Evolutionary conservation across 2,329 filamentous ascomycete genomes (phyloP).

Genomic region (Paecilomyces dactylethromorphus): DNA sequence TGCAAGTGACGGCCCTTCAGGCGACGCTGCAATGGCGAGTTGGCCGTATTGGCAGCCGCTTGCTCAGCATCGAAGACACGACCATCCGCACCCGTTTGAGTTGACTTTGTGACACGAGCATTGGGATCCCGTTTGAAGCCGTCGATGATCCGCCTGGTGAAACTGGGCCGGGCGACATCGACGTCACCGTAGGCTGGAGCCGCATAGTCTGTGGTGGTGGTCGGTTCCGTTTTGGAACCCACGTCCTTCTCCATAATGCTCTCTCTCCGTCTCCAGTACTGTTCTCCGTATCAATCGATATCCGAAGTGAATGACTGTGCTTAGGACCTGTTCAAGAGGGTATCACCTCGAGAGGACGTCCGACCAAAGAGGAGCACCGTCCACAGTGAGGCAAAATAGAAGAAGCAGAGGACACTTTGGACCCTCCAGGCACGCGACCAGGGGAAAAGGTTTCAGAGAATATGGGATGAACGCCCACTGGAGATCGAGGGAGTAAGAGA

Average conservation of each 20-base stretch:
- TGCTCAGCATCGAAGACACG: slow-evolving; percentile 58
- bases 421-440: neutral
- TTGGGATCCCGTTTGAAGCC: slow-evolving; percentile 42
- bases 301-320: neutral
- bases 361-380: neutral
- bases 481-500: neutral
- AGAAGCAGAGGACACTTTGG: neutral
- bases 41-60: slow-evolving; percentile 58
- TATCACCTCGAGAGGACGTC: neutral
- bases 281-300: neutral
- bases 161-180: slow-evolving; percentile 12
- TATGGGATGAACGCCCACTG: neutral
- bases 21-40: slow-evolving; percentile 67
- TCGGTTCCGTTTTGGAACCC: slow-evolving; percentile 17
- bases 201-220: slow-evolving; percentile 13
- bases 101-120: slow-evolving; percentile 25
- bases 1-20: slow-evolving; percentile 82
- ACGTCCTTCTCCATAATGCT: slow-evolving; percentile 28
- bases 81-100: slow-evolving; percentile 43
- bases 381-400: neutral
- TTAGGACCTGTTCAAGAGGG: neutral
- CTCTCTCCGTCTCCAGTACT: neutral
- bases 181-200: slow-evolving; percentile 25
- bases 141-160: slow-evolving; percentile 28
- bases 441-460: neutral